Percentiles rank a stretch among this genome's conserved stretches.
These are phyloP conservation scores for Colletotrichum cereale DNA, from an alignment of 2,329 filamentous ascomycete species.

Conservation along the genomic window DNA sequence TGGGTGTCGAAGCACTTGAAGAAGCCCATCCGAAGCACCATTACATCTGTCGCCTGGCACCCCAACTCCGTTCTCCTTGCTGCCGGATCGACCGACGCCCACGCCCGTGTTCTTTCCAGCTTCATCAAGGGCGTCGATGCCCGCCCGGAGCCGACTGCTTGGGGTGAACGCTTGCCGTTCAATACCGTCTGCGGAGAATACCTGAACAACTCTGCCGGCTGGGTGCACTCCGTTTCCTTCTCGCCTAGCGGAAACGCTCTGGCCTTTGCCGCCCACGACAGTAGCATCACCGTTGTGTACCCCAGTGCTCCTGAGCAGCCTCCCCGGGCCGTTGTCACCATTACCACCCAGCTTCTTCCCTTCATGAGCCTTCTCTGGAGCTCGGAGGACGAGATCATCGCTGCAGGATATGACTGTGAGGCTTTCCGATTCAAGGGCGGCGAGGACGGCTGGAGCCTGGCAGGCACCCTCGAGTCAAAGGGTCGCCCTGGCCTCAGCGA, in stretches of 20 bases:
- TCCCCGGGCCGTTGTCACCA: slow-evolving; percentile 88
- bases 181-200: slow-evolving; percentile 98
- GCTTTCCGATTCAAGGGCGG: slow-evolving; percentile 89
- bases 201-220: slow-evolving; percentile 94
- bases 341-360: slow-evolving; percentile 90
- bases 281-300: slow-evolving; percentile 96
- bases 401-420: slow-evolving; percentile 91
- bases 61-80: slow-evolving; percentile 96
- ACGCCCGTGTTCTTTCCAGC: slow-evolving; percentile 92
- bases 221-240: slow-evolving; percentile 94
- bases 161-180: slow-evolving; percentile 96
- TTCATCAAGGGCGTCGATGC: slow-evolving; percentile 97
- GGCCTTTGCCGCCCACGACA: slow-evolving; percentile 95
- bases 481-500: slow-evolving; percentile 70
- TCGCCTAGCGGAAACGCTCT: slow-evolving; percentile 93
- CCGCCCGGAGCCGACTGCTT: slow-evolving; percentile 86
- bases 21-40: slow-evolving; percentile 97
- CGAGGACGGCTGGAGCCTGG: slow-evolving; percentile 84
- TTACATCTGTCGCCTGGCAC: slow-evolving; percentile 96
- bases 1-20: slow-evolving; percentile 99
- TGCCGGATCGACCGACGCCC: slow-evolving; percentile 96
- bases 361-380: slow-evolving; percentile 96
- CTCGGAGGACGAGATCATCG: slow-evolving; percentile 91
- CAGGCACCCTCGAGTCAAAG: slow-evolving; percentile 84
- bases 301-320: slow-evolving; percentile 91